These are phyloP conservation scores for Peterozyma xylosa DNA, from an alignment of 805 yeast species.

Conservation along the genomic window DNA sequence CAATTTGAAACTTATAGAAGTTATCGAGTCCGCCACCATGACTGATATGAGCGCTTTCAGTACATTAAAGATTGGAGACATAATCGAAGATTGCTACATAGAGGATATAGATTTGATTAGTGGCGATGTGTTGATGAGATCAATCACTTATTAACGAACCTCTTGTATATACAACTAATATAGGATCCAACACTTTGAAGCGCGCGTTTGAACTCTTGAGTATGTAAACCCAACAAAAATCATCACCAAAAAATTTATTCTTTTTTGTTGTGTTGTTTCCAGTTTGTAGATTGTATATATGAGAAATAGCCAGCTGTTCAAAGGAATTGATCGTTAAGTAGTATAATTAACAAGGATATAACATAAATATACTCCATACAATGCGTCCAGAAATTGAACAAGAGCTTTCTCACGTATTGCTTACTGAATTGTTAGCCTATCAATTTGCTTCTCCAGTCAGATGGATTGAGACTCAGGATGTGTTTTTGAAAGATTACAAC, in stretches of 20 bases:
- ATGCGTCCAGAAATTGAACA: conserved; percentile 96
- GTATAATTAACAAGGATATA: too few species aligned
- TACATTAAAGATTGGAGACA: conserved; percentile 36
- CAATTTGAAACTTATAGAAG: conserved; percentile 1
- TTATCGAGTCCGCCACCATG: conserved; percentile 17
- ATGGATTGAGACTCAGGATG: conserved; percentile 99
- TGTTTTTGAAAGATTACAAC: conserved; percentile 85
- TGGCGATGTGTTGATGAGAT: conserved; percentile 27
- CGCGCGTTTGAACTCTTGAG: too few species aligned
- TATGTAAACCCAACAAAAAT: too few species aligned
- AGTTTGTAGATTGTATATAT: too few species aligned
- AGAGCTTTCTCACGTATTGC: conserved; percentile 88
- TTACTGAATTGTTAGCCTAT: conserved; percentile 94
- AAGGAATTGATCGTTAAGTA: too few species aligned
- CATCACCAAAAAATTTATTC: too few species aligned
- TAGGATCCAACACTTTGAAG: too few species aligned
- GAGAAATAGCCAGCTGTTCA: too few species aligned
- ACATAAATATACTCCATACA: too few species aligned
- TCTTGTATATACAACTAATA: not conserved
- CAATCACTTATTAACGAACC: conserved; percentile 13
- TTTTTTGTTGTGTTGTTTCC: too few species aligned
- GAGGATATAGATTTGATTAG: conserved; percentile 35
- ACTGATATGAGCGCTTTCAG: conserved; percentile 11
- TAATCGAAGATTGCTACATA: conserved; percentile 29
- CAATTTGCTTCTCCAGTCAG: conserved; percentile 99